Conservation (phyloP, 371 early-diverging fungal genomes). For the Blakeslea trispora region DNA sequence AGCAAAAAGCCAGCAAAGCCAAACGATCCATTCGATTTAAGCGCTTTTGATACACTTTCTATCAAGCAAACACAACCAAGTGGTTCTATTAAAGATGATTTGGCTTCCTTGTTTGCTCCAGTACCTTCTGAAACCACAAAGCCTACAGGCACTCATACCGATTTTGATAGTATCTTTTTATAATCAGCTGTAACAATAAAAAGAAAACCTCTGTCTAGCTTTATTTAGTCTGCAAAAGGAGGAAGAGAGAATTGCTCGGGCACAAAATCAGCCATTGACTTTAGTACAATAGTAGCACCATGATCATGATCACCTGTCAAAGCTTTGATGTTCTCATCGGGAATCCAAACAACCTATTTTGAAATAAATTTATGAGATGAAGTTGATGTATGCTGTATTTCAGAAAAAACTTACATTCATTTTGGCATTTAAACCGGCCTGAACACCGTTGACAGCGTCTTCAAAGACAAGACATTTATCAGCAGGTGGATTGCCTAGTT, state of each 20-base stretch:
- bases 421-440: constrained; percentile 80
- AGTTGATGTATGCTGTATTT: too few relatives aligned
- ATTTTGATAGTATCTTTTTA: constrained; percentile 19
- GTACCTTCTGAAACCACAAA: background rate
- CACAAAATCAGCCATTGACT: constrained; percentile 70
- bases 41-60: constrained; percentile 14
- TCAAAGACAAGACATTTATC: constrained; percentile 90
- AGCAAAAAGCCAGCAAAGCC: background rate
- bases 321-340: constrained; percentile 64
- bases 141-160: background rate
- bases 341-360: constrained; percentile 76
- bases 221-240: constrained; percentile 13
- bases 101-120: constrained; percentile 11
- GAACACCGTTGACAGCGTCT: constrained; percentile 83
- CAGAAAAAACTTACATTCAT: constrained; percentile 73
- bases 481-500: constrained; percentile 51
- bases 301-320: constrained; percentile 35
- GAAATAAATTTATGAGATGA: too few relatives aligned
- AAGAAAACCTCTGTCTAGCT: background rate
- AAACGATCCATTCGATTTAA: constrained; percentile 21
- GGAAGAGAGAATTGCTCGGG: constrained; percentile 46
- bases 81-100: constrained; percentile 15
- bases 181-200: constrained; percentile 3
- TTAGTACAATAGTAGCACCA: constrained; percentile 54
- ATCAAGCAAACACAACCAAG: background rate